These are phyloP conservation scores for Quercus alba DNA, from an alignment of 306 rosid species.

Conservation along the genomic window DNA sequence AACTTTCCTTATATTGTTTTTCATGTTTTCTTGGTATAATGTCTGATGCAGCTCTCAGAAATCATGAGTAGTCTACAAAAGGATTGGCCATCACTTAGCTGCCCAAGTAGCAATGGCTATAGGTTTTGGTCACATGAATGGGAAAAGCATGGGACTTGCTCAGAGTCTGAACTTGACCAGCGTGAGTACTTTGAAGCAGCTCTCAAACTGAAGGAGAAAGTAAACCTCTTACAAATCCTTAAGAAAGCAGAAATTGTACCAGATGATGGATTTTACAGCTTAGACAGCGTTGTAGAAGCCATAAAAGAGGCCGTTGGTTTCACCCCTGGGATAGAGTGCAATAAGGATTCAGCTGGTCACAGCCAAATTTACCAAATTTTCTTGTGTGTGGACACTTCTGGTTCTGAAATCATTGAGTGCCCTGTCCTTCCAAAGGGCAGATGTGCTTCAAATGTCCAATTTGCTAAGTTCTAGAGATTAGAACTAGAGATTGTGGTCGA, in stretches of 20 bases:
- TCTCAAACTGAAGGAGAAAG: slow-evolving; percentile 54
- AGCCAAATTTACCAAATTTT: slow-evolving; percentile 57
- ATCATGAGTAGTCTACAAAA: slow-evolving; percentile 41
- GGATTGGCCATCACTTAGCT: slow-evolving; percentile 80
- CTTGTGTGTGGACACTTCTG: slow-evolving; percentile 67
- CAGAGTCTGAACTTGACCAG: slow-evolving; percentile 66
- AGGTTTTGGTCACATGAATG: slow-evolving; percentile 93
- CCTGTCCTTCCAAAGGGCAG: slow-evolving; percentile 42
- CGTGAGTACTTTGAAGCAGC: slow-evolving; percentile 59
- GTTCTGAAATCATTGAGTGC: slow-evolving; percentile 49
- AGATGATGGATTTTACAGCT: slow-evolving; percentile 53
- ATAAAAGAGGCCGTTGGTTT: slow-evolving; percentile 48
- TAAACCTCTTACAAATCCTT: slow-evolving; percentile 54
- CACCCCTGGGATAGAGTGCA: slow-evolving; percentile 59
- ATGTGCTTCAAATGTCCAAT: slow-evolving; percentile 49
- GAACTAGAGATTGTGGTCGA: not conserved
- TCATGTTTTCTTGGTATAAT: too few species aligned
- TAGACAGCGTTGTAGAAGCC: slow-evolving; percentile 36
- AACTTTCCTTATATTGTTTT: too few species aligned
- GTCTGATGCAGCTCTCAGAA: slow-evolving; percentile 46
- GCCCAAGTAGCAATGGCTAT: slow-evolving; percentile 78
- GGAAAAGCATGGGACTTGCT: slow-evolving; percentile 89
- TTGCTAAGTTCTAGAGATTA: slow-evolving; percentile 34
- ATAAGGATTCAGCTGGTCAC: slow-evolving; percentile 39
- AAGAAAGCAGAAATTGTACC: slow-evolving; percentile 56